These are phyloP conservation scores for Perkinsus marinus DNA, from an alignment of 169 alveolate species.

Conservation along the genomic window DNA sequence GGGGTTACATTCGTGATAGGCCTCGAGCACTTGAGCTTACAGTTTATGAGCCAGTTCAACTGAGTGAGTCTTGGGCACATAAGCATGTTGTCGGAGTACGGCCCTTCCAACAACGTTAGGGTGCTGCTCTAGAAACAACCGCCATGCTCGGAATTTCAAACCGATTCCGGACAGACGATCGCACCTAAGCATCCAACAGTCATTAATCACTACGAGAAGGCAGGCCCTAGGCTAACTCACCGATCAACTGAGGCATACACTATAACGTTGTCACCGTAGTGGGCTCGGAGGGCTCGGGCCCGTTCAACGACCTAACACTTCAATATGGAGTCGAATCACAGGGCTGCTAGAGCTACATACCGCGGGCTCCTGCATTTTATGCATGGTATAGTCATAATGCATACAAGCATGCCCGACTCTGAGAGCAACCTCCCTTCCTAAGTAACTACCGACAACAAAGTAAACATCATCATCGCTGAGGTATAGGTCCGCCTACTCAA, in stretches of 20 bases:
- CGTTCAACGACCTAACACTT: not conserved
- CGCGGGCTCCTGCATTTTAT: not conserved
- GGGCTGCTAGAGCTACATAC: not conserved
- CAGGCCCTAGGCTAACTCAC: not conserved
- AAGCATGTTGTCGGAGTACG: not conserved
- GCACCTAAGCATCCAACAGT: not conserved
- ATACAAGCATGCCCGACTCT: slow-evolving; percentile 20
- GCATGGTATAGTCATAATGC: not conserved
- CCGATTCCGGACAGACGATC: slow-evolving; percentile 20
- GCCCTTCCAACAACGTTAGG: not conserved
- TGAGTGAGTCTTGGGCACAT: not conserved
- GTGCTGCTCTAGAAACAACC: not conserved
- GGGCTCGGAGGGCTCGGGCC: not conserved
- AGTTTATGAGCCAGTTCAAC: not conserved
- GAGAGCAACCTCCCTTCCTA: slow-evolving; percentile 14
- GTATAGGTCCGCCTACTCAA: slow-evolving; percentile 27
- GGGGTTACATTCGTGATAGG: not conserved
- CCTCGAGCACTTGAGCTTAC: not conserved
- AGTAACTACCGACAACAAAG: not conserved
- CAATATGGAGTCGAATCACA: not conserved
- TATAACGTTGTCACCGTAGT: not conserved
- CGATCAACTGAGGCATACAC: slow-evolving; percentile 26
- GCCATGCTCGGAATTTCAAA: slow-evolving; percentile 13
- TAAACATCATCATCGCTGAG: not conserved
- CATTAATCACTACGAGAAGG: not conserved